These are phyloP conservation scores for Barnettozyma salicaria DNA, from an alignment of 805 yeast species.

Conservation along the genomic window DNA sequence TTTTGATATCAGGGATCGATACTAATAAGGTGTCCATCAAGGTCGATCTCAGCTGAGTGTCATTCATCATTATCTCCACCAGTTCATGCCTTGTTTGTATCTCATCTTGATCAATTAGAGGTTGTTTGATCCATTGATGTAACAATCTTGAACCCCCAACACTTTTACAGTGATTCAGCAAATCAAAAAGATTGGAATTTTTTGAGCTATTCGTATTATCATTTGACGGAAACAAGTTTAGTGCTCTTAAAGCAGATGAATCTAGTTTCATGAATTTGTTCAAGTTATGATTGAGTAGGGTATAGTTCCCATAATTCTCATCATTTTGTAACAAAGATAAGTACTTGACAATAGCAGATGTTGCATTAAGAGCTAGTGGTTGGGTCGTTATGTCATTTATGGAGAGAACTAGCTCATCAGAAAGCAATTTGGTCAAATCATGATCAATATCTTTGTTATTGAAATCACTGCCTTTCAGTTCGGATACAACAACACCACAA, in stretches of 20 bases:
- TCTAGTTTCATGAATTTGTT: constrained; percentile 86
- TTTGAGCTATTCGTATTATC: constrained; percentile 31
- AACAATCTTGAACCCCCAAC: constrained; percentile 83
- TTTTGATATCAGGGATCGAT: constrained; percentile 76
- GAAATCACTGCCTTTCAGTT: constrained; percentile 52
- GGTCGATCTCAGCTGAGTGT: constrained; percentile 57
- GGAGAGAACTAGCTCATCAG: constrained; percentile 46
- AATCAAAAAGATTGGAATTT: constrained; percentile 66
- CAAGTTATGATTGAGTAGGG: constrained; percentile 61
- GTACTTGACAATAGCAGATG: constrained; percentile 65
- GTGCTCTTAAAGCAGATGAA: constrained; percentile 80
- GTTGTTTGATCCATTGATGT: constrained; percentile 95
- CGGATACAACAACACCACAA: constrained; percentile 69
- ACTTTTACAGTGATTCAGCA: constrained; percentile 83
- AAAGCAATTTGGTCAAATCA: constrained; percentile 68
- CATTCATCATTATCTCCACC: constrained; percentile 69
- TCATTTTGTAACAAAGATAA: constrained; percentile 57
- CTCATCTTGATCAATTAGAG: constrained; percentile 57
- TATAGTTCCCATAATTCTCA: constrained; percentile 46
- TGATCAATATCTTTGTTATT: constrained; percentile 64
- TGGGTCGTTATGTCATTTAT: constrained; percentile 48
- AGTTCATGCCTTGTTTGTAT: constrained; percentile 66
- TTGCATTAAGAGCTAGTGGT: constrained; percentile 50
- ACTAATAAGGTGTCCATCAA: constrained; percentile 62
- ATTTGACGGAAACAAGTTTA: constrained; percentile 69